Percentiles rank a stretch among this genome's conserved stretches.
phyloP scores from a whole-genome alignment of 75 land plant species.

The Gnetum montanum region DNA sequence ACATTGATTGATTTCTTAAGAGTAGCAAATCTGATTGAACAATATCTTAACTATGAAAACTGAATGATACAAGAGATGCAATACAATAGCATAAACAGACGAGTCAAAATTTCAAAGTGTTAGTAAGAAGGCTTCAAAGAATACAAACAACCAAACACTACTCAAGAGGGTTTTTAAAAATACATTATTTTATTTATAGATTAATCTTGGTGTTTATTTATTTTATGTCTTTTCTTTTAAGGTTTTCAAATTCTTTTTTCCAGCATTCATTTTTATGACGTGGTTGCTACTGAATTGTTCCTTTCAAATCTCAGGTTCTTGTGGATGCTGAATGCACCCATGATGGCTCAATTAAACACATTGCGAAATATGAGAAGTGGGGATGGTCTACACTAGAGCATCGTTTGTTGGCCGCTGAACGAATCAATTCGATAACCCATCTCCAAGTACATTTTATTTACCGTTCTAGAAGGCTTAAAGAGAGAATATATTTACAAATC shows the following conservation, averaged over 20 bases:
- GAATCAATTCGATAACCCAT: constrained; percentile 51
- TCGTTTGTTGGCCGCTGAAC: constrained; percentile 72
- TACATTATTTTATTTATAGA: too few relatives aligned
- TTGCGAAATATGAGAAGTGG: constrained; percentile 91
- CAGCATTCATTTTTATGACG: not conserved
- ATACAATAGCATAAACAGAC: too few relatives aligned
- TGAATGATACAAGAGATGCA: too few relatives aligned
- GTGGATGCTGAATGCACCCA: constrained; percentile 99
- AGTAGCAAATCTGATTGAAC: too few relatives aligned
- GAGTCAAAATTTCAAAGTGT: too few relatives aligned
- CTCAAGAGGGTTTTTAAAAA: too few relatives aligned
- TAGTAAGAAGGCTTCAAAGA: too few relatives aligned
- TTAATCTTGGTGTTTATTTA: too few relatives aligned
- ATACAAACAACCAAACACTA: too few relatives aligned
- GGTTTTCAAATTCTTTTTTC: not conserved
- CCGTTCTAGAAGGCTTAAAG: not conserved
- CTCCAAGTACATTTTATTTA: constrained; percentile 63
- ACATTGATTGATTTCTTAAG: too few relatives aligned
- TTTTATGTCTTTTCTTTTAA: not conserved
- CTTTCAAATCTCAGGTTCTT: constrained; percentile 69
- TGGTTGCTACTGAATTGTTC: not conserved
- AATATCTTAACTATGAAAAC: too few relatives aligned
- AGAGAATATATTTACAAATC: not conserved
- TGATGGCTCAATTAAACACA: constrained; percentile 92
- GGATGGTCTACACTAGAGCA: constrained; percentile 88